These are phyloP conservation scores for Imleria badia DNA, from an alignment of 768 basidiomycete genomes.

Conservation along the genomic window DNA sequence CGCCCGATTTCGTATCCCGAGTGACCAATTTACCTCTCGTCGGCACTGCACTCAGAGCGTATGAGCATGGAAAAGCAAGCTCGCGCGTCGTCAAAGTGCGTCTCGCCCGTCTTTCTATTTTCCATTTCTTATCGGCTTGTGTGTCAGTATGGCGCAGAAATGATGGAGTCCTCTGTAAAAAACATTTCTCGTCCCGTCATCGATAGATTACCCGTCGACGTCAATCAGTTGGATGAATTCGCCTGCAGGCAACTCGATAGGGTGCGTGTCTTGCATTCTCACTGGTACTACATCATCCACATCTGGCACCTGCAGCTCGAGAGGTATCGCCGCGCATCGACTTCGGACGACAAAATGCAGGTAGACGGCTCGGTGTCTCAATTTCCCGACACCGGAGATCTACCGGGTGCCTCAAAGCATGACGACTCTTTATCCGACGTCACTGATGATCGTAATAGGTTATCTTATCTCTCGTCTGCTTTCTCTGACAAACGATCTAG, in stretches of 20 bases:
- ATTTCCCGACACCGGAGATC: not conserved
- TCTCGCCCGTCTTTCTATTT: not conserved
- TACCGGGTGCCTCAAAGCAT: not conserved
- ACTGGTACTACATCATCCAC: not conserved
- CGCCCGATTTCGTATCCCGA: slow-evolving; percentile 46
- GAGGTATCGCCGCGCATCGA: slow-evolving; percentile 46
- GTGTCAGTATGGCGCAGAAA: slow-evolving; percentile 77
- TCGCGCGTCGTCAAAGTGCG: slow-evolving; percentile 83
- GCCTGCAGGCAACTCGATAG: slow-evolving; percentile 85
- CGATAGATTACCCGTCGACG: slow-evolving; percentile 70
- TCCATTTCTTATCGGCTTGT: slow-evolving; percentile 8
- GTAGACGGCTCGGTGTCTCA: slow-evolving; percentile 16
- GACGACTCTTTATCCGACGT: not conserved
- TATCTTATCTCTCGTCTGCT: slow-evolving; percentile 4
- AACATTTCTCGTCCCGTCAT: slow-evolving; percentile 81
- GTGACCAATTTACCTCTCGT: slow-evolving; percentile 73
- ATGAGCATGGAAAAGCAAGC: slow-evolving; percentile 81
- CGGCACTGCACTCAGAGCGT: slow-evolving; percentile 66
- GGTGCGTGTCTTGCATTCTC: slow-evolving; percentile 41
- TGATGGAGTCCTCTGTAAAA: slow-evolving; percentile 83
- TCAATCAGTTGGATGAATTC: slow-evolving; percentile 80
- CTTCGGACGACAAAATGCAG: slow-evolving; percentile 30
- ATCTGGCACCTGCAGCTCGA: slow-evolving; percentile 39
- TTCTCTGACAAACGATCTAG: not conserved
- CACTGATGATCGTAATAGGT: slow-evolving; percentile 2